Evolutionary conservation across 257 asterid genomes (phyloP), one percentile per base, ranked within the genome.

Genomic region (Solanum pimpinellifolium): DNA sequence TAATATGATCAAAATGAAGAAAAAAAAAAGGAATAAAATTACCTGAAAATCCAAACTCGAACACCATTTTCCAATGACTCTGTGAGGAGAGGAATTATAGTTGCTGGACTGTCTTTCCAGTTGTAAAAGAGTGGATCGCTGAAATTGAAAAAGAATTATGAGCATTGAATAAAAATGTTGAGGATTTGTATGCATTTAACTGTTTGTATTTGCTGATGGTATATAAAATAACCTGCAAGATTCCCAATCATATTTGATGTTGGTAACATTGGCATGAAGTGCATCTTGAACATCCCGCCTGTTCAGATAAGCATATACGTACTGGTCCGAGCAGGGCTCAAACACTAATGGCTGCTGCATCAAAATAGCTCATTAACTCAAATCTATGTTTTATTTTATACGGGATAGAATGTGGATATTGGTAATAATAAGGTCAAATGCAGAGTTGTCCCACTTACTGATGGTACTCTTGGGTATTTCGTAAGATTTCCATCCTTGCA

Each of bases 1-100:
- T 69, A 29, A 69, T 20, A 73, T 23, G 27, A 80, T 41, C 35
- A 14, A 4, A 68, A 29, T 14, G 41, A 7, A 16, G 31, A 72
- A 7, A 14, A 59, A 13, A 25, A 29, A 21, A 14, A 11, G 25
- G 14, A 86, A 23, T 9, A 56, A 76, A 76, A 13, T 44, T 81
- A 87, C 89, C 89, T 87, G 72, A 69, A 82, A 10, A 87, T 27
- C 89, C 89, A 87, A 14, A 87, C 84, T 82, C 49, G 89, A 70
- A 87, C 75, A 23, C 84, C 84, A 3, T 87, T 52, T 20, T 59
- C 89, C 41, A 83, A 20, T 83, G 85, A 87, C 83, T 87, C 89
- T 39, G 56, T 11, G 37, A 87, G 68, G 20, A 87, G 89, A 25
- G 87, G 89, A 83, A 87, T 70, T 81, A 83, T 25, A 16, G 83